Evolutionary conservation across 169 alveolate species (phyloP), one percentile per base, ranked within the genome.

Genomic region (Eimeria necatrix): DNA sequence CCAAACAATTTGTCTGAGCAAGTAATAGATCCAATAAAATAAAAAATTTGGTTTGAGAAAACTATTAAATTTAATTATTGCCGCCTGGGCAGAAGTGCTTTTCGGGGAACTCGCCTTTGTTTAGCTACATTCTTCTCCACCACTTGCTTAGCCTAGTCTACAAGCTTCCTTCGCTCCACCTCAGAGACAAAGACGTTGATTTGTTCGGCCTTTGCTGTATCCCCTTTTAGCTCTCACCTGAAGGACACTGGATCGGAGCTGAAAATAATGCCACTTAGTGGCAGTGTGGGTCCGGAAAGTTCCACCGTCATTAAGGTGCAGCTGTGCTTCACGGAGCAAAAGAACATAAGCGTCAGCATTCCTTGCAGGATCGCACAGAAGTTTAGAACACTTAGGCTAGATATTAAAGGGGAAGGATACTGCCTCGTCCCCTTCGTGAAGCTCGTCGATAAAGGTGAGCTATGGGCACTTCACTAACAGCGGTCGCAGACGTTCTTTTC

Each of bases 351-450:
- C 95, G 97, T 97, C 97, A 98, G 98, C 91, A 94, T 98, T n/a
- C 94, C 97, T 59, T 97, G 98, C 96, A 97, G 97, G 84, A 98
- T 98, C 51, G 98, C 97, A 96, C 98, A 99, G 90, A 98, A 98
- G 95, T 95, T 97, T 53, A 81, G 94, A 87, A 99, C 98, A n/a
- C 96, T 98, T 46, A 96, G 98, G 51, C 97, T 98, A 56, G 98
- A 98, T 95, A 98, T 98, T 81, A 98, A 98, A 95, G 99, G 99
- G 48, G 99, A 97, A 41, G 99, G 99, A 1, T 97, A 97, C 89
- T 96, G 96, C 80, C 96, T 98, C 48, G 95, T 95, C 76, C 98
- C 97, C 41, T 24, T 59, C 18, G 24, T 92, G 70, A 86, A 96
- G 96, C 68, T 98, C 97, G 22, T 97, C 76, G 91, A 97, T 95